A percentile compares a stretch with the other conserved stretches of the same genome.
Evolutionary conservation across 495 filamentous ascomycete genomes (phyloP).

Genomic region (Saxophila tyrrhenica): DNA sequence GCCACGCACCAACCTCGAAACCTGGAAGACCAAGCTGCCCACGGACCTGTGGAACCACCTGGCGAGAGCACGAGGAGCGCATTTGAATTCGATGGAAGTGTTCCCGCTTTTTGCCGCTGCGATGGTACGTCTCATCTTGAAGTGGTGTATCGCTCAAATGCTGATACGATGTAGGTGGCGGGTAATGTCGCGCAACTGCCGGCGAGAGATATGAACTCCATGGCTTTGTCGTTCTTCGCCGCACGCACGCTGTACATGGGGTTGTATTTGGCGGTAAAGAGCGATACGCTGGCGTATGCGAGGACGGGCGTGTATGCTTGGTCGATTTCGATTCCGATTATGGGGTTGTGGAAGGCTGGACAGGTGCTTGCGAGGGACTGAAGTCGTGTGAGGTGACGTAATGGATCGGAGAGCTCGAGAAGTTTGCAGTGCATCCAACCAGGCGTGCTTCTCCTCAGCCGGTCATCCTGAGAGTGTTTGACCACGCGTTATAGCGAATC

Average conservation of each 20-base stretch:
- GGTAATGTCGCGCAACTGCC: slow-evolving; percentile 10
- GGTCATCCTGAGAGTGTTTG: slow-evolving; percentile 10
- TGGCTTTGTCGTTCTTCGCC: slow-evolving; percentile 10
- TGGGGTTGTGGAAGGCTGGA: slow-evolving; percentile 7
- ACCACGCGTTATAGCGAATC: slow-evolving; percentile 12
- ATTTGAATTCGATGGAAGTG: slow-evolving; percentile 11
- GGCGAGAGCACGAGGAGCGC: slow-evolving; percentile 5
- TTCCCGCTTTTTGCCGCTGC: slow-evolving; percentile 14
- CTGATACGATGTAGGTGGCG: slow-evolving; percentile 4
- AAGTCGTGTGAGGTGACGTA: neutral
- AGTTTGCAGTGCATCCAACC: too few species aligned
- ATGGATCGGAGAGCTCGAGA: too few species aligned
- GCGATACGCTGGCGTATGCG: slow-evolving; percentile 4
- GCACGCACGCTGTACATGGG: slow-evolving; percentile 7
- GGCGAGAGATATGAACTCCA: slow-evolving; percentile 8
- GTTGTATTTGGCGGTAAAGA: slow-evolving; percentile 6
- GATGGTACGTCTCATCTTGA: neutral
- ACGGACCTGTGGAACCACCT: slow-evolving; percentile 8
- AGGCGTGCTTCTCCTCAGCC: neutral
- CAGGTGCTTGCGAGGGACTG: neutral
- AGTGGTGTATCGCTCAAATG: neutral
- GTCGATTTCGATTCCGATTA: slow-evolving; percentile 8
- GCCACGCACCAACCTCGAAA: slow-evolving; percentile 10
- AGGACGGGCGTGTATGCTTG: slow-evolving; percentile 12
- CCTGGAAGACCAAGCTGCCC: slow-evolving; percentile 10